Percentiles rank a stretch among this genome's conserved stretches.
Conservation (phyloP, 805 yeast genomes). For the Yamadazyma paraphyllophila region DNA sequence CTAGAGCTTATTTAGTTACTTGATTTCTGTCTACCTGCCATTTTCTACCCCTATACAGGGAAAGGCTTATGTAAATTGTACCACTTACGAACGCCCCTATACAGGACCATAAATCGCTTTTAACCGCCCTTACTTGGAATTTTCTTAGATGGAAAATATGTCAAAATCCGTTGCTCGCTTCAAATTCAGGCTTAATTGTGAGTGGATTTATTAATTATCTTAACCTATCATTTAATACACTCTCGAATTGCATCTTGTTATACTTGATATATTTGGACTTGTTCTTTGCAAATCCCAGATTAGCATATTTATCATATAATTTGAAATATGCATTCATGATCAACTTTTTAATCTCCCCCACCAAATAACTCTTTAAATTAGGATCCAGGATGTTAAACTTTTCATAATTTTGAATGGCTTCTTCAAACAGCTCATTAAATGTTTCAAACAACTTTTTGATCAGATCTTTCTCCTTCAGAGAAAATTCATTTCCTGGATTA, state of each 20-base stretch:
- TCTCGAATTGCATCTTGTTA: slow-evolving; percentile 46
- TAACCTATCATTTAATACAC: slow-evolving; percentile 24
- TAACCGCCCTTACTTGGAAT: no score
- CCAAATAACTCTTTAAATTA: slow-evolving; percentile 58
- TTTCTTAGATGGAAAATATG: no score
- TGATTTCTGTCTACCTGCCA: no score
- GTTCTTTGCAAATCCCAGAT: slow-evolving; percentile 70
- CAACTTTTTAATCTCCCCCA: slow-evolving; percentile 68
- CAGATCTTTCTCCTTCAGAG: slow-evolving; percentile 74
- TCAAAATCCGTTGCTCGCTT: no score
- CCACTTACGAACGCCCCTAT: no score
- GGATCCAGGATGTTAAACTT: slow-evolving; percentile 65
- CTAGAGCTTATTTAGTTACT: background rate
- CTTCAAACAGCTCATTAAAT: slow-evolving; percentile 83
- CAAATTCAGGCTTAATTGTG: no score
- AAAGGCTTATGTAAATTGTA: no score
- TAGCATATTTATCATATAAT: slow-evolving; percentile 73
- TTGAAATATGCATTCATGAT: slow-evolving; percentile 83
- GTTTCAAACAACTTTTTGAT: slow-evolving; percentile 81
- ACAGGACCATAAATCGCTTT: no score
- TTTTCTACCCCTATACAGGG: no score
- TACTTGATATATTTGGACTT: slow-evolving; percentile 69
- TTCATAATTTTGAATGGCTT: slow-evolving; percentile 63
- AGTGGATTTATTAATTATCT: background rate
- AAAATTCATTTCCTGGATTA: slow-evolving; percentile 17